Conservation (phyloP, 2,329 filamentous ascomycete genomes). For the Xylaria sp. region DNA sequence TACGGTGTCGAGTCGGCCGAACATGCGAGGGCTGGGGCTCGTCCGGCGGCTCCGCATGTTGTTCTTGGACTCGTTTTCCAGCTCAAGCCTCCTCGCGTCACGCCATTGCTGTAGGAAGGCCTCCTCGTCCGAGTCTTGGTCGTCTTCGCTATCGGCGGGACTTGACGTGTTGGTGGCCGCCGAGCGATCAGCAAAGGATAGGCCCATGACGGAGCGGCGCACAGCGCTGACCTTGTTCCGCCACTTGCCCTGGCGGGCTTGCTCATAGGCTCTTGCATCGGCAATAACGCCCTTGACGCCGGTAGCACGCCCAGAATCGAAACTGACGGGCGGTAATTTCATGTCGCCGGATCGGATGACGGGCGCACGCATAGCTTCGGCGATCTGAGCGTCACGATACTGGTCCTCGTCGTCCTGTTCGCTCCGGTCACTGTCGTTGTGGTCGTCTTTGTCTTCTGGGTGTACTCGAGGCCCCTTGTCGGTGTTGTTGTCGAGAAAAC, state of each 20-base stretch:
- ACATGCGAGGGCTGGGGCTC: constrained; percentile 81
- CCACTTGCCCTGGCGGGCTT: constrained; percentile 69
- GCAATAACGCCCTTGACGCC: constrained; percentile 90
- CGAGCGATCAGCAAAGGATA: constrained; percentile 54
- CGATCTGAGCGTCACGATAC: constrained; percentile 65
- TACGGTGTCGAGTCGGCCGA: constrained; percentile 82
- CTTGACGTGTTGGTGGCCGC: constrained; percentile 49
- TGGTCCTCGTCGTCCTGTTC: constrained; percentile 67
- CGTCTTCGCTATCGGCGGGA: constrained; percentile 58
- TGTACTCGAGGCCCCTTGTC: constrained; percentile 59
- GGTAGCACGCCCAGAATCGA: constrained; percentile 76
- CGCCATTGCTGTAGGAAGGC: constrained; percentile 88
- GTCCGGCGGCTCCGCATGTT: constrained; percentile 72
- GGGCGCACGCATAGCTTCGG: constrained; percentile 74
- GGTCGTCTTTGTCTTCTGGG: constrained; percentile 68
- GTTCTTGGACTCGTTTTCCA: constrained; percentile 70
- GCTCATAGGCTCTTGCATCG: constrained; percentile 81
- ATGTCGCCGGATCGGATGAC: constrained; percentile 60
- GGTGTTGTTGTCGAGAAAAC: constrained; percentile 68
- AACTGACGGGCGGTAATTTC: constrained; percentile 70
- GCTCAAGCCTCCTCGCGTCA: constrained; percentile 79
- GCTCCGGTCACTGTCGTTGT: constrained; percentile 57
- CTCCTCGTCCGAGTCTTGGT: constrained; percentile 74
- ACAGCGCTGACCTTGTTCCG: constrained; percentile 63
- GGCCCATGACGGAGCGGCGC: constrained; percentile 66